phyloP scores from a whole-genome alignment of 768 basidiomycete genomes.

The Leccinum olivaceopallidum region DNA sequence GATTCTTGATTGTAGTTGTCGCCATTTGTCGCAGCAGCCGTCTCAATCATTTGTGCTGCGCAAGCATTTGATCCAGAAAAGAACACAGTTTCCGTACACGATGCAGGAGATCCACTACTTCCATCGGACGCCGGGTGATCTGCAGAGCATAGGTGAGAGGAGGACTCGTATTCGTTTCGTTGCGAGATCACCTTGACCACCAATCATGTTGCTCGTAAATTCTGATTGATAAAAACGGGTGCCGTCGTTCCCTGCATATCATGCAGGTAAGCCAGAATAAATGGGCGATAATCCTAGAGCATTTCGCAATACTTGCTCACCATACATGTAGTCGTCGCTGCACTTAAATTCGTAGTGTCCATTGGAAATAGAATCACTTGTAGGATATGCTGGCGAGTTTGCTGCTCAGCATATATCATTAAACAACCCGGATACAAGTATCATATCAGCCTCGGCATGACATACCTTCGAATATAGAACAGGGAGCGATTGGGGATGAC shows the following conservation, averaged over 20 bases:
- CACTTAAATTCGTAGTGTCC: background rate
- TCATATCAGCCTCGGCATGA: background rate
- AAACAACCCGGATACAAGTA: background rate
- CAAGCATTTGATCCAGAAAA: background rate
- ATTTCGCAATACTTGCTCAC: background rate
- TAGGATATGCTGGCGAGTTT: background rate
- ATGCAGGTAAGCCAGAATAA: background rate
- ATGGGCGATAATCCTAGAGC: background rate
- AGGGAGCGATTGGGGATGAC: background rate
- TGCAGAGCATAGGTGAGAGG: background rate
- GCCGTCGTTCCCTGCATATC: background rate
- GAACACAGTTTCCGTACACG: background rate
- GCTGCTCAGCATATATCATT: background rate
- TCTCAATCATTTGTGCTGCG: background rate
- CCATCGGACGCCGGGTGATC: background rate
- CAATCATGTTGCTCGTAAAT: background rate
- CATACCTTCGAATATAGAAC: background rate
- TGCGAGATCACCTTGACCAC: background rate
- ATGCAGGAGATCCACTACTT: background rate
- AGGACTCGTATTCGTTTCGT: background rate
- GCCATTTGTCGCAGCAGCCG: background rate
- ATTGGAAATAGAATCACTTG: background rate
- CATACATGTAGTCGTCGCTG: background rate
- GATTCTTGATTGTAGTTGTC: background rate
- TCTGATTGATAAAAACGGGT: background rate